phyloP scores from a whole-genome alignment of 2,329 filamentous ascomycete species.

The Nemania sp. region DNA sequence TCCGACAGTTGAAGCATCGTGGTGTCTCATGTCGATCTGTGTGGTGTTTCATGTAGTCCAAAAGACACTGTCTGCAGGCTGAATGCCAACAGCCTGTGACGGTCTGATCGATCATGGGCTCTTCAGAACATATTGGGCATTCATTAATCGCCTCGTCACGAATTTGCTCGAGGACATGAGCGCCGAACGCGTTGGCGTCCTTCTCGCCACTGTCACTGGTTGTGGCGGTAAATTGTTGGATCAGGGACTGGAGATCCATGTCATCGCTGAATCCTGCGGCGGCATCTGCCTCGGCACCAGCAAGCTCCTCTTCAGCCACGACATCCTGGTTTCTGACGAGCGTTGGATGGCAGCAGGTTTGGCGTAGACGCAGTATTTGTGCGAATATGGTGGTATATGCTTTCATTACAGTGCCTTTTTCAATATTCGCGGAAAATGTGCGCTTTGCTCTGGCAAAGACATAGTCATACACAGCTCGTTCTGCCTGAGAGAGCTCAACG shows the following conservation, averaged over 20 bases:
- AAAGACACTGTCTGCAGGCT: conserved; percentile 90
- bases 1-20: conserved; percentile 89
- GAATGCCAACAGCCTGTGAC: conserved; percentile 98
- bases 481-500: conserved; percentile 81
- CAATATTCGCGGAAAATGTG: conserved; percentile 83
- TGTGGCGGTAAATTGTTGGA: conserved; percentile 78
- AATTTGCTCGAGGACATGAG: conserved; percentile 88
- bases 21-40: conserved; percentile 75
- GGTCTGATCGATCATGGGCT: conserved; percentile 91
- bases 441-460: conserved; percentile 83
- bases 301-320: conserved; percentile 86
- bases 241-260: conserved; percentile 89
- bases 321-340: conserved; percentile 84
- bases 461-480: conserved; percentile 90
- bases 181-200: conserved; percentile 74
- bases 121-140: conserved; percentile 93
- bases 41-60: conserved; percentile 88
- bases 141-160: conserved; percentile 86
- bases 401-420: conserved; percentile 91
- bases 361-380: conserved; percentile 88
- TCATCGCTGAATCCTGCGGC: conserved; percentile 86
- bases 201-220: conserved; percentile 65
- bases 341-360: conserved; percentile 91
- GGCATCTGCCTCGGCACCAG: conserved; percentile 75
- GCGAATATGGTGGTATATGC: conserved; percentile 97